Evolutionary conservation across 768 basidiomycete species (phyloP).

Genomic region (Tulasnella sp.): DNA sequence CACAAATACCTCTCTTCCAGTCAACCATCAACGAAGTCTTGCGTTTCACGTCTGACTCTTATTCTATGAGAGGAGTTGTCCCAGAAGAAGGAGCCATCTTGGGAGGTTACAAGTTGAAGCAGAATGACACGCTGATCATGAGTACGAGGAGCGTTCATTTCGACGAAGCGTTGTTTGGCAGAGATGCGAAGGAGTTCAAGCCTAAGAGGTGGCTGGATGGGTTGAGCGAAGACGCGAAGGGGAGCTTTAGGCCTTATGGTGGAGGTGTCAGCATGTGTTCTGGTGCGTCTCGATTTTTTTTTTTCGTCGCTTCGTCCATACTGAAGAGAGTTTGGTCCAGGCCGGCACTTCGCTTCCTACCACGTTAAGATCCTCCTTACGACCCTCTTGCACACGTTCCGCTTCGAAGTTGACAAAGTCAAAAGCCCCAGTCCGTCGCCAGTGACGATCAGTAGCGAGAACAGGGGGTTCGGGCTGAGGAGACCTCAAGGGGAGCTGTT

Average conservation of each 20-base stretch:
- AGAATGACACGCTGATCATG: conserved; percentile 14
- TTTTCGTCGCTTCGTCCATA: too few relatives aligned
- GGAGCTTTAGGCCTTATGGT: conserved; percentile 10
- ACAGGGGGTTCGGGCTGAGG: conserved; percentile 20
- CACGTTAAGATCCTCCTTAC: conserved; percentile 25
- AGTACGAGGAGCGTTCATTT: conserved; percentile 5
- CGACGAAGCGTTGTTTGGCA: background rate
- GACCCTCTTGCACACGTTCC: conserved; percentile 20
- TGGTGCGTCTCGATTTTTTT: background rate
- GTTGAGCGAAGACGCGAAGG: background rate
- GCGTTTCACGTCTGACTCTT: conserved; percentile 19
- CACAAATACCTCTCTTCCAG: background rate
- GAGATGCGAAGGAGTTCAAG: background rate
- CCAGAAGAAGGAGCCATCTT: background rate
- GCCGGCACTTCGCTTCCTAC: conserved; percentile 21
- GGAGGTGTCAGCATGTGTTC: conserved; percentile 15
- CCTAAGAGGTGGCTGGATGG: background rate
- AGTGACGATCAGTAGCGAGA: conserved; percentile 14
- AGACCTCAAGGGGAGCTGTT: conserved; percentile 19
- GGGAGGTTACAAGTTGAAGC: conserved; percentile 23
- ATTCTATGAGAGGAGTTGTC: conserved; percentile 19
- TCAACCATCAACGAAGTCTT: conserved; percentile 14
- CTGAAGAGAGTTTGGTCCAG: background rate
- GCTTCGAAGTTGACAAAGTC: conserved; percentile 17
- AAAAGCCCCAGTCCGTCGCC: background rate